These are phyloP conservation scores for Bruguiera gymnorhiza DNA, from an alignment of 345 rosid genomes.

Conservation along the genomic window DNA sequence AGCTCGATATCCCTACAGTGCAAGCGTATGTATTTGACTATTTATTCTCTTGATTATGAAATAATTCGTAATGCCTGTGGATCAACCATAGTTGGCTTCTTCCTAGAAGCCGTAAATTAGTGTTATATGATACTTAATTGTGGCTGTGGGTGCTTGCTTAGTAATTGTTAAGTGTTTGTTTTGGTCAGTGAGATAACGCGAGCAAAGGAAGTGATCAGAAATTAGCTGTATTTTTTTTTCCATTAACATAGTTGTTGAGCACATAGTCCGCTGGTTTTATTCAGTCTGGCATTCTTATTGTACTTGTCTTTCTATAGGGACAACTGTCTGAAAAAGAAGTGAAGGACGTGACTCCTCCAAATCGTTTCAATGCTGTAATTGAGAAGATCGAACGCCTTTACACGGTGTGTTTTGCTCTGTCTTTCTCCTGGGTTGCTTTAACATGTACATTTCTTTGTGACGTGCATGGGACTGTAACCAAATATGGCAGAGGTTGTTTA, in stretches of 20 bases:
- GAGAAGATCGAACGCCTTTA: slow-evolving; percentile 27
- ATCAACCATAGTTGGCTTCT: background rate
- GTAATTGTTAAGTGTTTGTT: background rate
- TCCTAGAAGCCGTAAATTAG: background rate
- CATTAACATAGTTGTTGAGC: background rate
- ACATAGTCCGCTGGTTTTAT: background rate
- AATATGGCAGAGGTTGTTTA: background rate
- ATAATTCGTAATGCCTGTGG: slow-evolving; percentile 2
- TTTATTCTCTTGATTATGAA: background rate
- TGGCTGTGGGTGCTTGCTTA: background rate
- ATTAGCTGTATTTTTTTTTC: too few relatives aligned
- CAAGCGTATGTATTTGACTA: background rate
- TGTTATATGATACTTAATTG: background rate
- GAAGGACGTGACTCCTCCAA: slow-evolving; percentile 28
- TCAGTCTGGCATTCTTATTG: slow-evolving; percentile 13
- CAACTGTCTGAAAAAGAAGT: slow-evolving; percentile 43
- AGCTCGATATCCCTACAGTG: background rate
- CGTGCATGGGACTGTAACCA: background rate
- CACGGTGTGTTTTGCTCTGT: background rate
- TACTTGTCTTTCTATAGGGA: slow-evolving; percentile 39
- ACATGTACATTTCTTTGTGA: background rate
- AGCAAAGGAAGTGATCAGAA: background rate
- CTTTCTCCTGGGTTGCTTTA: background rate
- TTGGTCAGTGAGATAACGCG: background rate
- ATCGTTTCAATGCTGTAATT: slow-evolving; percentile 22